Base-by-base conservation (phyloP, 2,329 filamentous ascomycete species). In the Talaromyces sp. region DNA sequence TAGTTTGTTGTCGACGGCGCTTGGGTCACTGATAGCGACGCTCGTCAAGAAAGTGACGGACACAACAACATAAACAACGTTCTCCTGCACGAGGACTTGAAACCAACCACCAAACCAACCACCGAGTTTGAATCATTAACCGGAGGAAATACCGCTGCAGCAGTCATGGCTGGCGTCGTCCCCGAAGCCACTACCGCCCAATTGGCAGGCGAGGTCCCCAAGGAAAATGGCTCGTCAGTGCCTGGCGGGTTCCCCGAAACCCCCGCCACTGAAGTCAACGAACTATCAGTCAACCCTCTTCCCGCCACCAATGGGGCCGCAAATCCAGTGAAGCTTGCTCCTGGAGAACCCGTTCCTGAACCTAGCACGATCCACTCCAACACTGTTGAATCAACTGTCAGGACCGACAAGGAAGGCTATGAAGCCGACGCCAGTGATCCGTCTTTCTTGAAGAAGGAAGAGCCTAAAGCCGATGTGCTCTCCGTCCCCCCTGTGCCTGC, bases 1-100 rank as follows among this genome's bases (percentile, higher is more conserved):
- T 65, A 97, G 94, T 99, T 97, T 78, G 91, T 99, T 72, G 94
- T 97, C 70, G 92, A 99, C 85, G 92, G 91, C 71, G 87, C 86
- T 71, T 99, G 95, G 95, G 88, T 88, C 60, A 90, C 88, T 76
- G 93, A 97, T 79, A 87, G 89, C 72, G 87, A 88, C 66, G 90
- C 89, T 48, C 90, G 91, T 66, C 89, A 90, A 79, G 93, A 97
- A 81, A 87, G 87, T 74, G 94, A 97, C 83, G 85, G 86, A 69
- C 84, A 88, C 73, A 90, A 91, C 73, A 97, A 94, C 84, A 83
- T 93, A 72, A 98, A 98, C 85, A 98, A 98, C 87, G 88, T 97
- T 69, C 85, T 99, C 65, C 85, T 86, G 47, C 87, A 90, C 65
- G 86, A 92, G 68, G 85, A 92, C 74, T 90, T 97, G 71, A 78